Base-by-base conservation (phyloP, 805 yeast genomes). In the Henningerozyma blattae region DNA sequence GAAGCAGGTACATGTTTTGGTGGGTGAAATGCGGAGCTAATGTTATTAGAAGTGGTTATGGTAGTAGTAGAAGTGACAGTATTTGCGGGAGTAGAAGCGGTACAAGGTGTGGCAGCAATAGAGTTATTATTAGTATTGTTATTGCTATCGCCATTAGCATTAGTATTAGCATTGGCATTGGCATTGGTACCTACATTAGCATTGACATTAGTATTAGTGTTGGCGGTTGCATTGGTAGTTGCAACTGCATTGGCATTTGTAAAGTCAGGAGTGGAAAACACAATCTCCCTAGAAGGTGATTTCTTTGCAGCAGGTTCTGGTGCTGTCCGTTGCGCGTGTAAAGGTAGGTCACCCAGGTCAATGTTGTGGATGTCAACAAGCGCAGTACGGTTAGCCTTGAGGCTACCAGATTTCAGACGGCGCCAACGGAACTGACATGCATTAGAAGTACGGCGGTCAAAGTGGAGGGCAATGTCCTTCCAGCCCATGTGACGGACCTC, bases 401-500 rank as follows among this genome's bases (percentile, higher is more conserved):
- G 42, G 15, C 61, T 56, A 2, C 68, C 68, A 1, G 66, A 61
- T 42, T 62, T 71, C 31, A 76, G 59, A 41, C 94, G 59, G 53
- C 94, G 69, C 94, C 94, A 84, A 45, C 94, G 70, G 51, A 82
- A 82, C 58, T 82, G 93, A 48, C 94, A 82, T 3, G 93, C 93
- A 51, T 82, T 84, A 26, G 93, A 86, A 3, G 94, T 84, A 50
- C 94, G 63, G 52, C 78, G 78, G 30, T 73, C 68, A 55, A 84
- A 84, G 48, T 79, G 80, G 22, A 76, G 67, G 1, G 91, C 77
- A 33, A 84, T 83, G 44, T 84, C 94, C 54, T 84, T 75, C 94
- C 94, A 84, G 1, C 94, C 94, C 44, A 83, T 65, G 52, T 80
- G 80, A 52, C 77, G 82, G 40, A 75, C 75, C 53, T 84, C 94